Conservation (phyloP, 1,284 basidiomycete species). For the Tylopilus sp. region DNA sequence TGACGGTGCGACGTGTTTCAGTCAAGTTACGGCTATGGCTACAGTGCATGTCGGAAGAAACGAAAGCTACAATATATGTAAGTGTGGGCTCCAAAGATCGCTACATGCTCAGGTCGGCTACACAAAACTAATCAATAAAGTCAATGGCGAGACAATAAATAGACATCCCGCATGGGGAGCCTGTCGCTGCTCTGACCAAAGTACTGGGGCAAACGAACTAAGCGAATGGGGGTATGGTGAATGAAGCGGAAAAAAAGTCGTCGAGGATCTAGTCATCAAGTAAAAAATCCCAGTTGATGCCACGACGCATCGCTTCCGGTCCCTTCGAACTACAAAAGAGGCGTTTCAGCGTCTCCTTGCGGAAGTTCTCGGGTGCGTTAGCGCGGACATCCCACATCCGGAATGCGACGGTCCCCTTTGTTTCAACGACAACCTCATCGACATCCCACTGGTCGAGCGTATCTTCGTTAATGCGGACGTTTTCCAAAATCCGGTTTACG, state of each 20-base stretch:
- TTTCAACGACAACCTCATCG: conserved; percentile 61
- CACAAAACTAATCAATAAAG: conserved; percentile 18
- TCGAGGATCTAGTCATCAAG: conserved; percentile 53
- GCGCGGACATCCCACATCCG: conserved; percentile 75
- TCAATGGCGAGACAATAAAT: conserved; percentile 15
- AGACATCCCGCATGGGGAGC: conserved; percentile 7
- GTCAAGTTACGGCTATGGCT: conserved; percentile 20
- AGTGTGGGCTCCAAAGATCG: conserved; percentile 10
- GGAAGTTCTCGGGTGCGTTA: conserved; percentile 54
- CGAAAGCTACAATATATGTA: conserved; percentile 25
- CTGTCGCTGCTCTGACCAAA: conserved; percentile 7
- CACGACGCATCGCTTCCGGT: conserved; percentile 43
- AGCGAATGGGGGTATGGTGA: conserved; percentile 9
- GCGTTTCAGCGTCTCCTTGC: conserved; percentile 59
- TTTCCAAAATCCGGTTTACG: conserved; percentile 60
- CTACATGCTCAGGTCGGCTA: conserved; percentile 29
- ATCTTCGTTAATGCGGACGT: conserved; percentile 54
- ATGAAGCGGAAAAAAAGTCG: conserved; percentile 7
- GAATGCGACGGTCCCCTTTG: conserved; percentile 57
- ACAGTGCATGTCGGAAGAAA: conserved; percentile 14
- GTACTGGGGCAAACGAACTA: neutral
- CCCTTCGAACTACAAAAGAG: conserved; percentile 57
- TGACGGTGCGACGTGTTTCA: conserved; percentile 2
- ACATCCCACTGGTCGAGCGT: conserved; percentile 38
- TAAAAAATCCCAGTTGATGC: conserved; percentile 73